Base-by-base conservation (phyloP, 352 stramenopile species). In the Peronosclerospora sorghi region DNA sequence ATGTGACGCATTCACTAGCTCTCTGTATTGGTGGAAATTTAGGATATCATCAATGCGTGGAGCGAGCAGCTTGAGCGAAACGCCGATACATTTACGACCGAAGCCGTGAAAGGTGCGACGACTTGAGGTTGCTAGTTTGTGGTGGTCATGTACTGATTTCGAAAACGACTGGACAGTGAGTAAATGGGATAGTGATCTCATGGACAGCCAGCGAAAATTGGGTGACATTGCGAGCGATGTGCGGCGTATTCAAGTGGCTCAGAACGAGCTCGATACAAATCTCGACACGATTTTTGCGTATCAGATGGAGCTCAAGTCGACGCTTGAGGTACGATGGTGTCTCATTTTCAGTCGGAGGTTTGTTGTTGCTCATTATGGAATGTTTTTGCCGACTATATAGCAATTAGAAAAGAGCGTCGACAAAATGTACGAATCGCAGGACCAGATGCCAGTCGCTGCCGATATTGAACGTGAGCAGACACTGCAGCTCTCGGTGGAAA, bases 11-110 rank as follows among this genome's bases (percentile, higher is more conserved):
- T n/a, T n/a, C n/a, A n/a, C n/a, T n/a, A n/a, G n/a, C n/a, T n/a
- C n/a, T n/a, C n/a, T n/a, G n/a, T n/a, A n/a, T n/a, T n/a, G n/a
- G n/a, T n/a, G n/a, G n/a, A n/a, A 1, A 35, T 10, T 17, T 32
- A 83, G 68, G 77, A 92, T 51, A 90, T 92, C 40, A 92, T 92
- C 56, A 92, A 92, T 51, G 77, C 86, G 60, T 92, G 80, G 80
- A 90, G 80, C 32, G 80, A 92, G 57, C 77, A 92, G 44, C 51
- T 92, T 0, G 80, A 92, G 45, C 69, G 72, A 12, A 88, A 92
- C 26, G 80, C 73, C 2, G 79, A 87, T 38, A 85, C 80, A 13
- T 92, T 92, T 54, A 92, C 80, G 1, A 92, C 70, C 5, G 80
- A 92, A 67, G 80, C 80, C 32, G 80, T 92, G 9, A 88, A 88